Percentiles rank a stretch among this genome's conserved stretches.
phyloP scores from a whole-genome alignment of 108 stramenopile genomes.

The Conticribra guillardii region DNA sequence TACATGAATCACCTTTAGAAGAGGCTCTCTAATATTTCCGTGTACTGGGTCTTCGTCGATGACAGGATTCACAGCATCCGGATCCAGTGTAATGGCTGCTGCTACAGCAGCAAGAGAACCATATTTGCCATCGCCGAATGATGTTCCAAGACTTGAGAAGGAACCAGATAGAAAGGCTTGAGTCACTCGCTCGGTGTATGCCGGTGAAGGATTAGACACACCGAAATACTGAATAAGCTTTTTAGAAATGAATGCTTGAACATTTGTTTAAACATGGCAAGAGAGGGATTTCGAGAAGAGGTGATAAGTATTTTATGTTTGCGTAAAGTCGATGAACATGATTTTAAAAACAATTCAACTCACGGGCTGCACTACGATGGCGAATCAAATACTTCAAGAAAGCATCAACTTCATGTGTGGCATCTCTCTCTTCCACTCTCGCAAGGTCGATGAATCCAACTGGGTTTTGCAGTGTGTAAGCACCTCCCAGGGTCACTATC shows the following conservation, averaged over 20 bases:
- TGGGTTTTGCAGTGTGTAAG: slow-evolving; percentile 37
- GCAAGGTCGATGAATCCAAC: too few species aligned
- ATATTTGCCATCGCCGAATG: slow-evolving; percentile 56
- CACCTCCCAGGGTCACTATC: too few species aligned
- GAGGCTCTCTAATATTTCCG: slow-evolving; percentile 53
- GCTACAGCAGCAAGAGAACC: slow-evolving; percentile 47
- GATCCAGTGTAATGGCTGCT: too few species aligned
- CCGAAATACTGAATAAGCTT: slow-evolving; percentile 68
- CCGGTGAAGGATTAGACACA: slow-evolving; percentile 72
- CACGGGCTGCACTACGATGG: too few species aligned
- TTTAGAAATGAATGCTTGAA: too few species aligned
- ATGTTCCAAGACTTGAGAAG: slow-evolving; percentile 29
- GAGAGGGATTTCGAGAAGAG: too few species aligned
- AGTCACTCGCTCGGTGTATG: slow-evolving; percentile 53
- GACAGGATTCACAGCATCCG: slow-evolving; percentile 44
- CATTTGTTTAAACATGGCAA: too few species aligned
- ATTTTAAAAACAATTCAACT: too few species aligned
- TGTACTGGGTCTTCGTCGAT: slow-evolving; percentile 57
- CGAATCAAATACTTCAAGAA: too few species aligned
- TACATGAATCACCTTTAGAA: slow-evolving; percentile 53
- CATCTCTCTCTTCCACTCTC: slow-evolving; percentile 46
- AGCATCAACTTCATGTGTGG: too few species aligned
- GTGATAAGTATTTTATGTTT: too few species aligned
- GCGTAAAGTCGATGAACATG: too few species aligned
- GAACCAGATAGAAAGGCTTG: slow-evolving; percentile 50